Base-by-base conservation (phyloP, 345 rosid species). In the Gossypium raimondii region DNA sequence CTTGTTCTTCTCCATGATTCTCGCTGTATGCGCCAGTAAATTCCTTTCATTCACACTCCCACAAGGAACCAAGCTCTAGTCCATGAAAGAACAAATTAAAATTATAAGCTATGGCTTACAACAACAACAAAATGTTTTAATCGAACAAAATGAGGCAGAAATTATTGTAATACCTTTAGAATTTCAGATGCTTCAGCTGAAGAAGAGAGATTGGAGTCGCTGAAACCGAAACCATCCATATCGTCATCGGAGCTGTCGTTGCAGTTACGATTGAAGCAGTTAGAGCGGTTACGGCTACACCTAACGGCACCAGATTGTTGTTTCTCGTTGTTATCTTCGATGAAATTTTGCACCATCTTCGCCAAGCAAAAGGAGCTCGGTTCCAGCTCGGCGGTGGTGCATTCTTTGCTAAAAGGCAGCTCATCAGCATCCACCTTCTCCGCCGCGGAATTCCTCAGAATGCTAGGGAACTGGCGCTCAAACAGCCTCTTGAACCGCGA, bases 401-500 rank as follows among this genome's bases (percentile, higher is more conserved):
- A 63, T 24, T 87, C 92, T 75, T 85, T 85, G 55, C 69, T 75
- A 62, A 76, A 70, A 43, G 57, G 78, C 25, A 78, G 29, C 45
- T 72, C 85, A 14, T 78, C 87, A 24, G 61, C 4, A 25, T 59
- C 77, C 79, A 56, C 75, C 75, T 81, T 84, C 70, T 90, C 88
- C 11, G 81, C 87, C 0, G 84, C 65, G 10, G 85, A 76, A 73
- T 81, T 87, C 77, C 82, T 85, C 59, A 86, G 12, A 16, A 74
- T 75, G 76, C 61, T 73, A 73, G 70, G 70, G 84, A 92, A 92
- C 80, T 85, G 98, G 34, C 88, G 89, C 83, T 93, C 98, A 41
- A 93, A 92, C 47, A 93, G 89, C 80, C 96, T 89, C 85, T 89
- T 92, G 57, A 93, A 67, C 63, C 92, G 82, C 52, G 97, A 93